A percentile compares a stretch with the other conserved stretches of the same genome.
Conservation (phyloP, 2,329 filamentous ascomycete genomes). For the Colletotrichum lindemuthianum region DNA sequence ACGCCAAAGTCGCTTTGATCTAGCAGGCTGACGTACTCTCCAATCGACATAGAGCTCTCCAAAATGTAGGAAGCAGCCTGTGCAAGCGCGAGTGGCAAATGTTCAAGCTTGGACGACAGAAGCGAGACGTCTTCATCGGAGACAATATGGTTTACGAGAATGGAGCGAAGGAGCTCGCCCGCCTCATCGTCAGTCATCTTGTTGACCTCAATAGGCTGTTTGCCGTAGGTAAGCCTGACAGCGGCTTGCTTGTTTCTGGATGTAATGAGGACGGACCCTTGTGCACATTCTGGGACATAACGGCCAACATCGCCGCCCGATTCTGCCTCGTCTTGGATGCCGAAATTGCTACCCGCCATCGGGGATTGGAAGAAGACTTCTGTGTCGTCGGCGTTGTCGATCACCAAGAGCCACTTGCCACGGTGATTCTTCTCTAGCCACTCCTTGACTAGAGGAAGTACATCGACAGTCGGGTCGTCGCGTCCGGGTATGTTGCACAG, state of each 20-base stretch:
- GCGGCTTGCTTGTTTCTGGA: conserved; percentile 47
- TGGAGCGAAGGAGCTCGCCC: conserved; percentile 38
- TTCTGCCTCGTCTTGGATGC: conserved; percentile 20
- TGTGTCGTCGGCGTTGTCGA: conserved; percentile 37
- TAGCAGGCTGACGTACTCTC: conserved; percentile 43
- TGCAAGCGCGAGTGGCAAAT: conserved; percentile 46
- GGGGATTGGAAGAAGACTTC: conserved; percentile 14
- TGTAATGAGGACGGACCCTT: conserved; percentile 46
- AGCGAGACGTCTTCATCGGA: neutral
- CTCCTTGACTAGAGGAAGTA: conserved; percentile 40
- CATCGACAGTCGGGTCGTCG: conserved; percentile 38
- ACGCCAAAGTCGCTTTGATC: conserved; percentile 39
- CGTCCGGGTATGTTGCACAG: conserved; percentile 40
- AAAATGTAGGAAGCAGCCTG: conserved; percentile 49
- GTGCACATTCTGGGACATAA: conserved; percentile 43
- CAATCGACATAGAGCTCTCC: conserved; percentile 41
- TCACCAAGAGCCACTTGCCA: conserved; percentile 36
- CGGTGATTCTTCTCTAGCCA: conserved; percentile 41
- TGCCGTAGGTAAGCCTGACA: conserved; percentile 38
- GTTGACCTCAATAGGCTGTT: conserved; percentile 39
- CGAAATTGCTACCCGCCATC: no score
- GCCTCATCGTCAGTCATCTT: conserved; percentile 44
- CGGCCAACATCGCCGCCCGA: conserved; percentile 33
- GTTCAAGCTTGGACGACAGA: conserved; percentile 34
- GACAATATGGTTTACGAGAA: conserved; percentile 29